Percentiles rank a stretch among this genome's conserved stretches.
These are phyloP conservation scores for Ceratocystis cubensis DNA, from an alignment of 2,329 filamentous ascomycete genomes.

Conservation along the genomic window DNA sequence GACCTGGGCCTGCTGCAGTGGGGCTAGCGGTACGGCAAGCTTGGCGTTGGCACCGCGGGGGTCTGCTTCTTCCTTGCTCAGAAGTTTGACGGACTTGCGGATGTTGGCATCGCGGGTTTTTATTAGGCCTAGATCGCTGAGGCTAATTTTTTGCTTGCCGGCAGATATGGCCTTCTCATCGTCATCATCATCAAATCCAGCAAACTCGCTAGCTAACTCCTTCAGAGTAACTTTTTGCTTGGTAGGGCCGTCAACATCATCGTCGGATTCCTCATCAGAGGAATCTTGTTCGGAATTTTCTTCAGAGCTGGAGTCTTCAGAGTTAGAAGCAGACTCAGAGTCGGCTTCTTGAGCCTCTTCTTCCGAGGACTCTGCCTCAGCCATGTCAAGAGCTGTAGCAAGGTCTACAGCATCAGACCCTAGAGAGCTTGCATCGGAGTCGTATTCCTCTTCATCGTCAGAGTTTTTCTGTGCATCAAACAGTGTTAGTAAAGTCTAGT, in stretches of 20 bases:
- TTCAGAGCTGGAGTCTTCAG: conserved; percentile 31
- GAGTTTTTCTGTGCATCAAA: conserved; percentile 29
- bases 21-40: conserved; percentile 69
- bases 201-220: conserved; percentile 56
- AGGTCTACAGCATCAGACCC: conserved; percentile 49
- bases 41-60: conserved; percentile 42
- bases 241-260: conserved; percentile 45
- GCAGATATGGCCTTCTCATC: conserved; percentile 31
- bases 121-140: conserved; percentile 61
- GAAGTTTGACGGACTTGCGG: conserved; percentile 66
- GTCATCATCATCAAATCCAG: conserved; percentile 48
- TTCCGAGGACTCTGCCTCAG: conserved; percentile 38
- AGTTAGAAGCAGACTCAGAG: conserved; percentile 33
- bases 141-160: conserved; percentile 52
- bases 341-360: conserved; percentile 36
- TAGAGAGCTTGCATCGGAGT: conserved; percentile 46
- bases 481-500: background rate
- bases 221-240: conserved; percentile 35
- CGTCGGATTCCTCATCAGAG: conserved; percentile 35
- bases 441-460: conserved; percentile 36
- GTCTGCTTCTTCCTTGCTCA: conserved; percentile 50
- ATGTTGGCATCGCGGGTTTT: conserved; percentile 61
- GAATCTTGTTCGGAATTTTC: conserved; percentile 36
- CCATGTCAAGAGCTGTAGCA: conserved; percentile 44
- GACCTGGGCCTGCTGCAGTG: conserved; percentile 73